Conservation (phyloP, 1,284 basidiomycete genomes). For the Apiotrichum montevideense region DNA sequence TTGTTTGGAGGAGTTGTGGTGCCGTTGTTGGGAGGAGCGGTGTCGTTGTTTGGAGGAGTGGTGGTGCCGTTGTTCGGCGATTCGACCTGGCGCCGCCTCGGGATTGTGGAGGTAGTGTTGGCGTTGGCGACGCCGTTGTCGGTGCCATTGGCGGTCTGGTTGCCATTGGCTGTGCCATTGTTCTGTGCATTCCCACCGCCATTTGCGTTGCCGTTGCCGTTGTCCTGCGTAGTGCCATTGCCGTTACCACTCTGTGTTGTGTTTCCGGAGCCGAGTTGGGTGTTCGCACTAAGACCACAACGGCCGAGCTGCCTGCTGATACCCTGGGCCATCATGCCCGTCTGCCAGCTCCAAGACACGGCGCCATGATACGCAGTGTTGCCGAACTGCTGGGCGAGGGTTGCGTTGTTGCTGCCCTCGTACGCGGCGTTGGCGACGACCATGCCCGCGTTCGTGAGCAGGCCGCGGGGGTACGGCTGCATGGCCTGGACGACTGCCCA, state of each 20-base stretch:
- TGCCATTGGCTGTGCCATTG: background rate
- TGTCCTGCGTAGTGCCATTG: background rate
- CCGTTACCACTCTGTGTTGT: background rate
- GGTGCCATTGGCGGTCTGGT: background rate
- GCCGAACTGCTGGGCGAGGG: constrained; percentile 38
- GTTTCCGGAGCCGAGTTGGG: constrained; percentile 11
- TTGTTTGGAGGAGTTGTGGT: too few species aligned
- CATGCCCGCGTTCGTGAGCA: constrained; percentile 35
- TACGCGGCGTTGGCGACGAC: constrained; percentile 50
- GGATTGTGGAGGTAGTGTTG: background rate
- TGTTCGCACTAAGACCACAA: constrained; percentile 25
- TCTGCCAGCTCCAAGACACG: constrained; percentile 50
- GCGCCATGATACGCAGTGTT: constrained; percentile 51
- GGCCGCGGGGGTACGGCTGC: constrained; percentile 49
- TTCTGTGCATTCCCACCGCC: background rate
- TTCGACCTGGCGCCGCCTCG: too few species aligned
- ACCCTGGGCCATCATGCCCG: constrained; percentile 50
- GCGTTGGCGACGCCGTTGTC: background rate
- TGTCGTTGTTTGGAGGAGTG: too few species aligned
- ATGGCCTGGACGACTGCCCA: constrained; percentile 46
- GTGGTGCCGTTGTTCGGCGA: too few species aligned
- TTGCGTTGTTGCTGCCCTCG: constrained; percentile 34
- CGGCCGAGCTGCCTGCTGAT: constrained; percentile 46
- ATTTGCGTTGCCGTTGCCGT: too few species aligned
- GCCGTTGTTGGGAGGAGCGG: too few species aligned